Evolutionary conservation across 225 moss, liverwort and hornwort species (phyloP).

Genomic region (Ulota crispa): DNA sequence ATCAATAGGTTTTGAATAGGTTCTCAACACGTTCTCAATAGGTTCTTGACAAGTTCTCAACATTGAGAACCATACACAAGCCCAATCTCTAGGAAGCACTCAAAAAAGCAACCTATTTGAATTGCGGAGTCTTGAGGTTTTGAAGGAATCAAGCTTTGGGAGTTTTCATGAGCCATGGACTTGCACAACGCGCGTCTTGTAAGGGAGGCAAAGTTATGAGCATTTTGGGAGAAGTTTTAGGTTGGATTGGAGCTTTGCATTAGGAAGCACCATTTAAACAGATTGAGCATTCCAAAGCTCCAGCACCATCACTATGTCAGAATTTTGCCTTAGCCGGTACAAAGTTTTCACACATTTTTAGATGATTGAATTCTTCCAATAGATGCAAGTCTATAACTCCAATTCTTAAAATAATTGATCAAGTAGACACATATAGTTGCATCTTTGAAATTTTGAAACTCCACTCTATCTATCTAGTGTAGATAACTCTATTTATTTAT

Average conservation of each 20-base stretch:
- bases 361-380: background rate
- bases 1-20: no score
- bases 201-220: no score
- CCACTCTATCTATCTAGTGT: no score
- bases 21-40: no score
- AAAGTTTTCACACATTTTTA: background rate
- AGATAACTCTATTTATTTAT: background rate
- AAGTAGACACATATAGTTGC: no score
- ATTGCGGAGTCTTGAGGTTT: background rate
- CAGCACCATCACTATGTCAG: conserved; percentile 18
- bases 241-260: background rate
- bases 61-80: no score
- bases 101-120: no score
- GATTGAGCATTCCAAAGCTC: conserved; percentile 34
- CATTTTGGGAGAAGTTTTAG: no score
- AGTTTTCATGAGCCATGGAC: background rate
- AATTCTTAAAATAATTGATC: background rate
- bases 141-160: background rate
- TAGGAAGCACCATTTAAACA: conserved; percentile 37
- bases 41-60: no score
- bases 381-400: background rate
- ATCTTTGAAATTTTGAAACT: no score
- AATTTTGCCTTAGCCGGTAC: background rate
- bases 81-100: no score
- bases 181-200: background rate